Percentiles rank a stretch among this genome's conserved stretches.
Evolutionary conservation across 208 protist species (phyloP).

Genomic region (Entamoeba histolytica): DNA sequence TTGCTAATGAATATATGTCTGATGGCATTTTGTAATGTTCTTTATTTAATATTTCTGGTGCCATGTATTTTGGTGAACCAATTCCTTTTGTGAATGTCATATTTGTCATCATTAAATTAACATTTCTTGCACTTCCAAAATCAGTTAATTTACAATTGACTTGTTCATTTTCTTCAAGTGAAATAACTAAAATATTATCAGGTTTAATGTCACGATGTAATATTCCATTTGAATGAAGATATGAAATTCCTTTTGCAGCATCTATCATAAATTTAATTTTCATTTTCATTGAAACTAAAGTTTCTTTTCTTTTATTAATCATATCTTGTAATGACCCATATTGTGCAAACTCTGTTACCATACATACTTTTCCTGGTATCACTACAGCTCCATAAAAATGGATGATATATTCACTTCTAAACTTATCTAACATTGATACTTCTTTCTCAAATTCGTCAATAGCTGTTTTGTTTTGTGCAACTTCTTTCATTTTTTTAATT

Average conservation of each 20-base stretch:
- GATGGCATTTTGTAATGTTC: too few species aligned
- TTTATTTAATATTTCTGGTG: too few species aligned
- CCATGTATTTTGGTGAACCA: too few species aligned
- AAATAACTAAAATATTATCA: not conserved
- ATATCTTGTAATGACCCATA: not conserved
- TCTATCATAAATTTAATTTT: not conserved
- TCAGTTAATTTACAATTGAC: not conserved
- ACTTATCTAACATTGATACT: not conserved
- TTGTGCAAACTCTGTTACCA: not conserved
- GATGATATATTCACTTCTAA: not conserved
- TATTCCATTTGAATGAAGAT: not conserved
- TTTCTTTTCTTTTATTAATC: not conserved
- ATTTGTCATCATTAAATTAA: too few species aligned
- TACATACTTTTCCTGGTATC: not conserved
- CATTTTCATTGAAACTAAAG: not conserved
- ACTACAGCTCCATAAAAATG: not conserved
- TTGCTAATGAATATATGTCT: too few species aligned
- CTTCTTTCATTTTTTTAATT: not conserved
- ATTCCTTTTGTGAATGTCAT: too few species aligned
- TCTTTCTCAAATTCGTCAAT: not conserved
- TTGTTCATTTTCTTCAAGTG: not conserved
- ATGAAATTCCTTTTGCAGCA: not conserved
- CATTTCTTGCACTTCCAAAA: too few species aligned
- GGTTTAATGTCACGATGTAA: not conserved
- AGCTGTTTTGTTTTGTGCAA: not conserved